Evolutionary conservation across 495 filamentous ascomycete species (phyloP).

Genomic region (Stereocaulon alpinum): DNA sequence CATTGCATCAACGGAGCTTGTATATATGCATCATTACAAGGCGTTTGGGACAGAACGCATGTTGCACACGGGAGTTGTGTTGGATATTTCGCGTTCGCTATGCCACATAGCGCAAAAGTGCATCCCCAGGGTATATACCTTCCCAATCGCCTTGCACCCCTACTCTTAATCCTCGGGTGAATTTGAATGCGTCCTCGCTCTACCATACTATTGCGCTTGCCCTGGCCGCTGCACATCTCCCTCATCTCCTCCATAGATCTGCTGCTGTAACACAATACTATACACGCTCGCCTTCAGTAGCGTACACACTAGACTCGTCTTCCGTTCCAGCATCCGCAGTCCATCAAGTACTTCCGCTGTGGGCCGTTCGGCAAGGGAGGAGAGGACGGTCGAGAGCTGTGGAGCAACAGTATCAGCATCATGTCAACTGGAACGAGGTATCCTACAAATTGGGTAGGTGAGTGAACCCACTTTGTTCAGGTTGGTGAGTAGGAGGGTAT

Average conservation of each 20-base stretch:
- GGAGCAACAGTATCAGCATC: conserved; percentile 15
- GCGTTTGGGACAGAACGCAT: neutral
- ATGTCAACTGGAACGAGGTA: neutral
- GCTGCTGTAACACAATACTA: conserved; percentile 93
- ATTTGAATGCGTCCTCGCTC: neutral
- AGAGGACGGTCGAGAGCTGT: conserved; percentile 52
- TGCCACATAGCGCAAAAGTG: neutral
- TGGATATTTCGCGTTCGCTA: neutral
- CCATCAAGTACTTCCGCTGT: conserved; percentile 69
- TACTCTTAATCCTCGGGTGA: neutral
- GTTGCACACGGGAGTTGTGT: neutral
- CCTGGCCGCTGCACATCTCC: conserved; percentile 24
- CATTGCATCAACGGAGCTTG: neutral
- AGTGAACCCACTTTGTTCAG: conserved; percentile 63
- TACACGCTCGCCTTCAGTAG: conserved; percentile 96
- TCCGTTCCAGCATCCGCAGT: conserved; percentile 79
- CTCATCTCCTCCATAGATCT: conserved; percentile 50
- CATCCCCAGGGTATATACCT: conserved; percentile 3
- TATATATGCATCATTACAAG: conserved; percentile 8
- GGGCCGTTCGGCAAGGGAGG: conserved; percentile 51
- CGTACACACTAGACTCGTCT: conserved; percentile 89
- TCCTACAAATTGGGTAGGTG: neutral
- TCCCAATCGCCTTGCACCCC: neutral
- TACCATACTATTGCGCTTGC: neutral
- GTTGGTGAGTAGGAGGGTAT: conserved; percentile 74